Conservation (phyloP, 129 eudicot genomes). For the Silybum marianum region DNA sequence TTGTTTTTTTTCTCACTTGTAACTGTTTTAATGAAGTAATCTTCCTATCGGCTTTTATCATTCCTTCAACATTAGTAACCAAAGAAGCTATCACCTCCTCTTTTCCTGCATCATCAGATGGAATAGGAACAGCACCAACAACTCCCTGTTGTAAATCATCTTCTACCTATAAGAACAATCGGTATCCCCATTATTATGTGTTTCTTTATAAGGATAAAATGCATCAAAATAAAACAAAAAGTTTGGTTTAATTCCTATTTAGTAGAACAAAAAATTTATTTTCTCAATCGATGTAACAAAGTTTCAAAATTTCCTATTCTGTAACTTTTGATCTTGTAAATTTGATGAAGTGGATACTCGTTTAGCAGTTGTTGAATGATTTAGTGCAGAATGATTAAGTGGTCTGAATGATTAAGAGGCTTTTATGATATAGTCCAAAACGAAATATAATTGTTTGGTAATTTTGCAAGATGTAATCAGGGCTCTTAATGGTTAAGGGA, state of each 20-base stretch:
- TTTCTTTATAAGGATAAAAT: not conserved
- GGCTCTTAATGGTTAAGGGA: too few species aligned
- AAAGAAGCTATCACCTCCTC: constrained; percentile 75
- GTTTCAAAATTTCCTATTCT: not conserved
- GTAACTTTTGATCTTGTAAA: not conserved
- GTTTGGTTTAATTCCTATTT: not conserved
- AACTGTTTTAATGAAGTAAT: constrained; percentile 89
- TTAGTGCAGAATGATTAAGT: too few species aligned
- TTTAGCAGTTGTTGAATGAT: not conserved
- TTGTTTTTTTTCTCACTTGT: constrained; percentile 52
- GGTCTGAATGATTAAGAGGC: too few species aligned
- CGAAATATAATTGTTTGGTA: too few species aligned
- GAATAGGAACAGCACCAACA: constrained; percentile 79
- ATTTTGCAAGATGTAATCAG: too few species aligned
- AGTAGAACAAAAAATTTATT: not conserved
- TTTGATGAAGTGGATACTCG: not conserved
- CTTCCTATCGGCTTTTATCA: constrained; percentile 95
- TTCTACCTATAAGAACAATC: constrained; percentile 50
- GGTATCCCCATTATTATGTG: not conserved
- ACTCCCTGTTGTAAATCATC: constrained; percentile 72
- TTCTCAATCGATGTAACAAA: not conserved
- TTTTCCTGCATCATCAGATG: constrained; percentile 62
- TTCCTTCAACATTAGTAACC: constrained; percentile 85
- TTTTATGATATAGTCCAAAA: too few species aligned
- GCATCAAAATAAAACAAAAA: not conserved